Percentiles rank a stretch among this genome's conserved stretches.
Evolutionary conservation across 805 yeast genomes (phyloP).

Genomic region (Saccharomyces mikatae): DNA sequence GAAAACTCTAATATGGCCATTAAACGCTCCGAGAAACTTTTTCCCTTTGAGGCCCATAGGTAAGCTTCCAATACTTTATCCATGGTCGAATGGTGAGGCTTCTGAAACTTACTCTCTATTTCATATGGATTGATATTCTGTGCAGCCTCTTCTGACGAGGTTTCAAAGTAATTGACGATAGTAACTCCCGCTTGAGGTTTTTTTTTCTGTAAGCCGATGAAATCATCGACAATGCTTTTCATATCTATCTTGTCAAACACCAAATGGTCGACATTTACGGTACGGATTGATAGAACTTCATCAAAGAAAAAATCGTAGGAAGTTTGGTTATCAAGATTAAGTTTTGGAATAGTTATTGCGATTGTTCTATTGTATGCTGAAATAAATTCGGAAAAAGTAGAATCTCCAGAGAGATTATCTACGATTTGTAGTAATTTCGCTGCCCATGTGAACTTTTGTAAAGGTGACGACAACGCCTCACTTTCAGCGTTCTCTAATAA

Average conservation of each 20-base stretch:
- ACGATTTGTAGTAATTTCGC: conserved; percentile 10
- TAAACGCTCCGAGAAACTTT: background rate
- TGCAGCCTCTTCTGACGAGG: background rate
- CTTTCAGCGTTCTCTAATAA: conserved; percentile 9
- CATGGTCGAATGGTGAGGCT: background rate
- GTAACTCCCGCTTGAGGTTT: background rate
- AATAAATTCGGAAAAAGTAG: conserved; percentile 7
- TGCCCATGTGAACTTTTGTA: conserved; percentile 9
- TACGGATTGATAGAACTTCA: conserved; percentile 1
- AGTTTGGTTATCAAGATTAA: conserved; percentile 1
- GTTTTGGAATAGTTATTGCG: background rate
- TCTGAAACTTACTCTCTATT: background rate
- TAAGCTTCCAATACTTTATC: background rate
- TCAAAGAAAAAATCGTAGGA: conserved; percentile 2
- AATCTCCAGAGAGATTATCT: conserved; percentile 10
- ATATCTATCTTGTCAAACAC: conserved; percentile 5
- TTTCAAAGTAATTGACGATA: background rate
- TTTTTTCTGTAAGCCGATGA: background rate
- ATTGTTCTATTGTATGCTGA: conserved; percentile 8
- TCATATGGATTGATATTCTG: background rate
- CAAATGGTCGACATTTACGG: conserved; percentile 3
- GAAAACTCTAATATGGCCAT: conserved; percentile 3
- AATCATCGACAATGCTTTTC: conserved; percentile 1
- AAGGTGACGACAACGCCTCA: background rate
- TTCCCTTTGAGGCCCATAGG: background rate